These are phyloP conservation scores for Vaccinium corymbosum DNA, from an alignment of 148 eudicot species.

Conservation along the genomic window DNA sequence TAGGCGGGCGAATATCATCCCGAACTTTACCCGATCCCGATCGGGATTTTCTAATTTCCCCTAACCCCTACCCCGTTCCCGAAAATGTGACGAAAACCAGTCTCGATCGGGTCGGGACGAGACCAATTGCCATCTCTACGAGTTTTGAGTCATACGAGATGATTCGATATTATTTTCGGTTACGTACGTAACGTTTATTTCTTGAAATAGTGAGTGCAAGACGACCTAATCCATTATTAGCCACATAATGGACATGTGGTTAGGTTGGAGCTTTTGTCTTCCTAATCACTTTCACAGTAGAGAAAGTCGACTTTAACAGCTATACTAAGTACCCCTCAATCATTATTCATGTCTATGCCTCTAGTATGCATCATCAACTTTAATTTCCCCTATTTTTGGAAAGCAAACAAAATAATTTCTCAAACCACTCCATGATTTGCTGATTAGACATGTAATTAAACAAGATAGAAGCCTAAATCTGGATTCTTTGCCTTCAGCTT, in stretches of 20 bases:
- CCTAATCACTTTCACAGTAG: background rate
- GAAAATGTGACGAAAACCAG: too few relatives aligned
- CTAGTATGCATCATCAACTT: background rate
- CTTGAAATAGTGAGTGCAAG: background rate
- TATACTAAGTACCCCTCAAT: background rate
- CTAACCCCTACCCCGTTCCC: too few relatives aligned
- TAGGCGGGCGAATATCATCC: too few relatives aligned
- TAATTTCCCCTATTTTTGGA: background rate
- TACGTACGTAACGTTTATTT: background rate
- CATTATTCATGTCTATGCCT: background rate
- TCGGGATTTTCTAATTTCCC: too few relatives aligned
- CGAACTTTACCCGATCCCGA: too few relatives aligned
- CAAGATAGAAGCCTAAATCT: background rate
- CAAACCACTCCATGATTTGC: background rate
- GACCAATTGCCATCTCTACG: too few relatives aligned
- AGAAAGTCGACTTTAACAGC: background rate
- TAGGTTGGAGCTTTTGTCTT: background rate
- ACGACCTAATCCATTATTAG: background rate
- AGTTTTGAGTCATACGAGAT: too few relatives aligned
- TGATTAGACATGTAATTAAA: background rate
- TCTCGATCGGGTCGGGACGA: too few relatives aligned
- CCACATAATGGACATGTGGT: conserved; percentile 4
- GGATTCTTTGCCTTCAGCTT: background rate
- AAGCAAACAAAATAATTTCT: background rate
- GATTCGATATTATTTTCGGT: too few relatives aligned